Evolutionary conservation across 352 stramenopile species (phyloP).

Genomic region (Globisporangium irregulare): DNA sequence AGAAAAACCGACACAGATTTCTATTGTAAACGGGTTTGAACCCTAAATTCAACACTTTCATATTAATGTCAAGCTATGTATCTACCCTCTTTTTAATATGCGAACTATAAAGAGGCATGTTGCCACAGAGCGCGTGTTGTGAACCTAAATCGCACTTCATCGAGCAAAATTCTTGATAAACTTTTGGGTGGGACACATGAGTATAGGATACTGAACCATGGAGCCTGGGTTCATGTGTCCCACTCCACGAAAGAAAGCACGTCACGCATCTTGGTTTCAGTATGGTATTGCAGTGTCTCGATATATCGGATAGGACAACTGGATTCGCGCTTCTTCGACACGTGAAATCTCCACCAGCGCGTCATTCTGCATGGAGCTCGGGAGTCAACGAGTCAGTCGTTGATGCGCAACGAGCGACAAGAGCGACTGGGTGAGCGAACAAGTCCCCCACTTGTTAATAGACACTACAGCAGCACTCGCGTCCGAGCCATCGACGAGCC

Average conservation of each 20-base stretch:
- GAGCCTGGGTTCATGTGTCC: neutral
- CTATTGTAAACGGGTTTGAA: neutral
- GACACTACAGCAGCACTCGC: neutral
- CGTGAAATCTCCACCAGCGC: neutral
- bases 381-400: neutral
- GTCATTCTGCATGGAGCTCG: conserved; percentile 10
- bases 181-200: neutral
- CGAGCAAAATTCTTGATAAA: neutral
- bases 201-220: neutral
- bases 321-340: neutral
- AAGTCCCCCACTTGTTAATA: neutral
- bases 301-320: neutral
- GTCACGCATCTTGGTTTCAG: no score
- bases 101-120: neutral
- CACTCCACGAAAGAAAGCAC: neutral
- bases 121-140: neutral
- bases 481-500: neutral
- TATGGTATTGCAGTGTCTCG: no score
- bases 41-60: neutral
- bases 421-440: neutral
- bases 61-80: neutral
- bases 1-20: neutral
- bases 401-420: conserved; percentile 4
- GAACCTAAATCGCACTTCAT: neutral
- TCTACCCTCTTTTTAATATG: neutral